Percentiles rank a stretch among this genome's conserved stretches.
Evolutionary conservation across 2,329 filamentous ascomycete genomes (phyloP).

Genomic region (Talaromyces sp.): DNA sequence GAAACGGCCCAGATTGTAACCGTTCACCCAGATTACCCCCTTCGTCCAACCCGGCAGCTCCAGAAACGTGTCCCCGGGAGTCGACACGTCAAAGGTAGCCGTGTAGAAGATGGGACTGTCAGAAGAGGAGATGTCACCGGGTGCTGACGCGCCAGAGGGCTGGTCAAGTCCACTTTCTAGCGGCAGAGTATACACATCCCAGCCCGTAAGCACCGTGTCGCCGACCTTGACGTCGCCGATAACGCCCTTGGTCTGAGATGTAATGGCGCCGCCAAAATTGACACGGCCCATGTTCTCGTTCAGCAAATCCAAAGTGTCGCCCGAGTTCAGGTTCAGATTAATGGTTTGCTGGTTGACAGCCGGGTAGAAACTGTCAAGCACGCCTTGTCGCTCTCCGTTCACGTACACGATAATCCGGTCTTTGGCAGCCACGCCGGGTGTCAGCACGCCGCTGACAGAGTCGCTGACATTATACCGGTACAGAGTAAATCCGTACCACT

Average conservation of each 20-base stretch:
- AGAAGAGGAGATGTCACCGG: slow-evolving; percentile 12
- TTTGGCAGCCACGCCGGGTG: slow-evolving; percentile 40
- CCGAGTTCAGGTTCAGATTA: slow-evolving; percentile 28
- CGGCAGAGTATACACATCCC: slow-evolving; percentile 37
- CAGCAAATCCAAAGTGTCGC: slow-evolving; percentile 39
- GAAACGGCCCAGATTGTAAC: slow-evolving; percentile 42
- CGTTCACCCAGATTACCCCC: slow-evolving; percentile 44
- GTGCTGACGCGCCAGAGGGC: background rate
- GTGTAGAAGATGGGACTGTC: slow-evolving; percentile 3
- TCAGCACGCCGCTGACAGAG: slow-evolving; percentile 26
- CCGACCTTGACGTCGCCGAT: slow-evolving; percentile 38
- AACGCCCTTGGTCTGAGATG: slow-evolving; percentile 41
- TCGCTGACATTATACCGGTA: slow-evolving; percentile 32
- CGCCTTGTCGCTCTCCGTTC: slow-evolving; percentile 36
- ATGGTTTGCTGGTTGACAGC: slow-evolving; percentile 29
- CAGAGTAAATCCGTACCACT: slow-evolving; percentile 41
- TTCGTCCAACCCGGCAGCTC: slow-evolving; percentile 38
- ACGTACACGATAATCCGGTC: slow-evolving; percentile 47
- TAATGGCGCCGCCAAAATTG: slow-evolving; percentile 26
- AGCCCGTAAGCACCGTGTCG: slow-evolving; percentile 25
- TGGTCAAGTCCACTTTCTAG: slow-evolving; percentile 21
- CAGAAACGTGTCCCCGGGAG: slow-evolving; percentile 32
- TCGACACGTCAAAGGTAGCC: slow-evolving; percentile 15
- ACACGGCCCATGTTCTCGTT: slow-evolving; percentile 49
- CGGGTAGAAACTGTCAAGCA: slow-evolving; percentile 45